Percentiles rank a stretch among this genome's conserved stretches.
phyloP scores from a whole-genome alignment of 2,329 filamentous ascomycete genomes.

The Trichoderma arundinaceum region DNA sequence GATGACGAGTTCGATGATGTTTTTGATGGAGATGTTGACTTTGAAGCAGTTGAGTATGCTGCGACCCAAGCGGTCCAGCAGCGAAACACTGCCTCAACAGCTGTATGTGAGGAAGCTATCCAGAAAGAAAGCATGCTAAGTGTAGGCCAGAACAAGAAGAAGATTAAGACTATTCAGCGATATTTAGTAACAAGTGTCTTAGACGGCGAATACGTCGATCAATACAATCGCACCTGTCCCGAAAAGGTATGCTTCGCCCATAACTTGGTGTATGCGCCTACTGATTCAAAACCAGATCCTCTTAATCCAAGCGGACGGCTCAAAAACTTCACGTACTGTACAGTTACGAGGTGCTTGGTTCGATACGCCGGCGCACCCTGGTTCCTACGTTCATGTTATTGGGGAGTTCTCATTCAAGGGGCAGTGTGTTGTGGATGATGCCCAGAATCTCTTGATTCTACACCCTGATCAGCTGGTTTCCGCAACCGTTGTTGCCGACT shows the following conservation, averaged over 20 bases:
- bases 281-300: constrained; percentile 63
- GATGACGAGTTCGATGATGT: constrained; percentile 48
- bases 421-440: constrained; percentile 82
- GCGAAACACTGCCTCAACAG: constrained; percentile 38
- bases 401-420: constrained; percentile 73
- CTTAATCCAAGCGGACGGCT: constrained; percentile 78
- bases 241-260: constrained; percentile 69
- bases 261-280: not conserved
- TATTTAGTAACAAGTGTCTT: constrained; percentile 80
- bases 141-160: constrained; percentile 67
- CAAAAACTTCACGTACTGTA: constrained; percentile 68
- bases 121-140: constrained; percentile 62
- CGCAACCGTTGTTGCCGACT: constrained; percentile 94
- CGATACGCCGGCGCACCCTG: constrained; percentile 75
- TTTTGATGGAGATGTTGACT: constrained; percentile 76
- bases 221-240: constrained; percentile 61
- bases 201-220: constrained; percentile 70
- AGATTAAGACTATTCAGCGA: constrained; percentile 79
- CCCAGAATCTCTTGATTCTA: constrained; percentile 82
- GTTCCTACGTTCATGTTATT: constrained; percentile 85
- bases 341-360: constrained; percentile 85
- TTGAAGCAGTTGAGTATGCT: constrained; percentile 75
- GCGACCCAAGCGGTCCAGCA: constrained; percentile 68
- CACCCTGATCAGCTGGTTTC: constrained; percentile 96
- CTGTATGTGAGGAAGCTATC: constrained; percentile 46